A percentile compares a stretch with the other conserved stretches of the same genome.
Conservation (phyloP, 441 rosid genomes). For the Viola pubescens region DNA sequence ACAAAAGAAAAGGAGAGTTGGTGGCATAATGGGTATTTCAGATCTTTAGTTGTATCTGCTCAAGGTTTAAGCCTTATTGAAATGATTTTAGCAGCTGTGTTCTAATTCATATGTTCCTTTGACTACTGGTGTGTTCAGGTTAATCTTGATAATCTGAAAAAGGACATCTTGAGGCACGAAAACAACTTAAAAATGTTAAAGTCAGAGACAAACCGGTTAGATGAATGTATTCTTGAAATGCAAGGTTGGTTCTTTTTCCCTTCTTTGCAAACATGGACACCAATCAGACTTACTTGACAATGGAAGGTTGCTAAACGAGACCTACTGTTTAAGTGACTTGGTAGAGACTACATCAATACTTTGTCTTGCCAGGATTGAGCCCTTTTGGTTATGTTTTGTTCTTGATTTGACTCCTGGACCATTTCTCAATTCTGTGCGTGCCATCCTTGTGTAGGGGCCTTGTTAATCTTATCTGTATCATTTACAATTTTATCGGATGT, state of each 20-base stretch:
- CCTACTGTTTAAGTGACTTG: not conserved
- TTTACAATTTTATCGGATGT: not conserved
- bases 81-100: not conserved
- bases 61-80: too few relatives aligned
- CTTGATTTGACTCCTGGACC: not conserved
- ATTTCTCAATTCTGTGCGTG: not conserved
- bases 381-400: not conserved
- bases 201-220: constrained; percentile 34
- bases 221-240: constrained; percentile 40
- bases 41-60: too few relatives aligned
- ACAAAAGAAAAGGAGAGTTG: too few relatives aligned
- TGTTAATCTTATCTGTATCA: not conserved
- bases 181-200: constrained; percentile 36
- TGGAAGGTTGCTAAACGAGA: not conserved
- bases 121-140: not conserved
- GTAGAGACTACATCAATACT: too few relatives aligned
- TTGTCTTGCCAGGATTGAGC: too few relatives aligned
- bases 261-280: not conserved
- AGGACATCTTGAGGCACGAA: constrained; percentile 39
- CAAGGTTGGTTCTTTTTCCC: constrained; percentile 33
- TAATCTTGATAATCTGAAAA: not conserved
- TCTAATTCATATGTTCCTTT: not conserved
- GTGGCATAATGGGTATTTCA: too few relatives aligned
- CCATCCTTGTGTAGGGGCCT: too few relatives aligned
- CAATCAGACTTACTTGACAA: not conserved